A percentile compares a stretch with the other conserved stretches of the same genome.
Conservation (phyloP, 257 asterid species). For the Primulina eburnea region DNA sequence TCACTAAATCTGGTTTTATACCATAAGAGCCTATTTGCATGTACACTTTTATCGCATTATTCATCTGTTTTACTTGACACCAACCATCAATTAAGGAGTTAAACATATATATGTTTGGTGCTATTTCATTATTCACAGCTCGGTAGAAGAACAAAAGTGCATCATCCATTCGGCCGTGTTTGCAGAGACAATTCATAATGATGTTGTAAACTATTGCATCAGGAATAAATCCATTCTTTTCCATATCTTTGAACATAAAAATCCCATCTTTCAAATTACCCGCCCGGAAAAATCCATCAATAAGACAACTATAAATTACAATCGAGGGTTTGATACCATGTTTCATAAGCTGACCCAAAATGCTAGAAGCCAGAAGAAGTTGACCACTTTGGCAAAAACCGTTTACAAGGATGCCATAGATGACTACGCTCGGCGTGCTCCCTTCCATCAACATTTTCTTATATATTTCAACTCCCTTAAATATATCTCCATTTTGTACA, state of each 20-base stretch:
- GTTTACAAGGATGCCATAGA: conserved; percentile 38
- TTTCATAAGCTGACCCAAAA: conserved; percentile 31
- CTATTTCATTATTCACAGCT: conserved; percentile 29
- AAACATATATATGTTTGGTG: conserved; percentile 32
- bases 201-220: conserved; percentile 25
- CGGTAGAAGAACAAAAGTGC: conserved; percentile 31
- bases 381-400: conserved; percentile 31
- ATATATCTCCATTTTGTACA: conserved; percentile 30
- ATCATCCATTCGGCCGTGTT: conserved; percentile 29
- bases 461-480: conserved; percentile 29
- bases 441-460: conserved; percentile 38
- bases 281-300: conserved; percentile 35
- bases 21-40: conserved; percentile 28
- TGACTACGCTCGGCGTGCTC: conserved; percentile 34
- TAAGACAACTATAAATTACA: conserved; percentile 26
- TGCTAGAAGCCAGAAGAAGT: conserved; percentile 34
- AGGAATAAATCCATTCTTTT: conserved; percentile 30
- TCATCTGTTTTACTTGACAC: conserved; percentile 33
- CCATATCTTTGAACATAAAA: conserved; percentile 27
- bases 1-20: conserved; percentile 36
- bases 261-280: conserved; percentile 32
- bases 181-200: conserved; percentile 33
- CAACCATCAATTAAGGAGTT: conserved; percentile 43
- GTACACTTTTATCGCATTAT: conserved; percentile 26
- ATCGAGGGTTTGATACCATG: conserved; percentile 31